Base-by-base conservation (phyloP, 345 rosid species). In the Bruguiera sexangula region DNA sequence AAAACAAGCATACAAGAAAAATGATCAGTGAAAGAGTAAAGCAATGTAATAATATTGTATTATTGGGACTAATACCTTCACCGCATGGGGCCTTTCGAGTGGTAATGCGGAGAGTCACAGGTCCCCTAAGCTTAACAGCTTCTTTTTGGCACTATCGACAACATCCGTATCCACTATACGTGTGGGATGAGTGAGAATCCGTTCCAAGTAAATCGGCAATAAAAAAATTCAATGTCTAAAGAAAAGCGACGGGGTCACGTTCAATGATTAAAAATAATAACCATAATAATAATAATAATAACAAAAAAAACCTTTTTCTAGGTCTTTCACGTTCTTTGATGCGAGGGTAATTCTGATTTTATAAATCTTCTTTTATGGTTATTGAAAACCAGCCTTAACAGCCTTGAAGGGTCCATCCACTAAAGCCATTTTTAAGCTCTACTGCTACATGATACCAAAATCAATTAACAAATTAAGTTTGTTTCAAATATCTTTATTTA, bases 291-390 rank as follows among this genome's bases (percentile, higher is more conserved):
- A 8, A 4, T 1, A 59, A 19, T 32, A 37, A 67, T 24, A 24
- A 24, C 24, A 68, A 21, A 50, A 24, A 1, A 55, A 24, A 87
- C 90, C 96, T 78, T 89, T 89, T 73, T 89, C 92, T 2, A 89
- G 84, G 64, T 89, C 86, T 73, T 87, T 87, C 20, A 82, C 96
- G 61, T 82, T 84, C 73, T 86, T 89, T 15, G 92, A 89, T 62
- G 90, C 83, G 9, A 89, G 89, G 30, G 89, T 87, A 82, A 89
- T 89, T 26, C 89, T 82, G 73, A 89, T 89, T 82, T 83, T 87
- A 59, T 87, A 90, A 71, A 86, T 80, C 74, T 84, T 85, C 77
- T 82, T 90, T 21, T 80, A 77, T 0, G 89, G 30, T 9, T 87
- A 92, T 65, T 87, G 92, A 57, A 87, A 75, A 29, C 92, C 96